phyloP scores from a whole-genome alignment of 2,329 filamentous ascomycete genomes.

The Xylaria sp. region DNA sequence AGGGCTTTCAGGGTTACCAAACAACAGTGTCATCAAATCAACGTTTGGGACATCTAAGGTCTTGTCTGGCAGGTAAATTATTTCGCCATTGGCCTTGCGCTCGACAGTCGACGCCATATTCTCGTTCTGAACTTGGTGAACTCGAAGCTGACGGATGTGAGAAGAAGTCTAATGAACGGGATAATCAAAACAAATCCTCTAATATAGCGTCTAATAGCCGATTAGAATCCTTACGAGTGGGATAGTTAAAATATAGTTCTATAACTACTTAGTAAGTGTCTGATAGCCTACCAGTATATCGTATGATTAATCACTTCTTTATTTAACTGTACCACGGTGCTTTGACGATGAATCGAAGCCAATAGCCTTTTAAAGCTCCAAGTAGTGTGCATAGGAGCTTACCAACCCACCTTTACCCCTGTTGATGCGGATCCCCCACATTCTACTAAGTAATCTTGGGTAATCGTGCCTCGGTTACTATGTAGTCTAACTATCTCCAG shows the following conservation, averaged over 20 bases:
- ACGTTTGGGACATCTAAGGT: constrained; percentile 52
- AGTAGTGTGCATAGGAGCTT: neutral
- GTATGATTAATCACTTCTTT: neutral
- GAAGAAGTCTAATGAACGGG: neutral
- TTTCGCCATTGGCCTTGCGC: constrained; percentile 47
- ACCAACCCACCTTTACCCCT: neutral
- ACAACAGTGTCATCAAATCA: constrained; percentile 58
- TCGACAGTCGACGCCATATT: constrained; percentile 49
- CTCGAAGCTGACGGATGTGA: neutral
- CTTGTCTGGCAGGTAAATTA: constrained; percentile 54
- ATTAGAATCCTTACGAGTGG: no score
- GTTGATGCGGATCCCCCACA: neutral
- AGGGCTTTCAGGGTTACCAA: constrained; percentile 50
- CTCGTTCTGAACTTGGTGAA: neutral
- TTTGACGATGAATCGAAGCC: neutral
- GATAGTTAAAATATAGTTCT: neutral
- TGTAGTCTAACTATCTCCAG: constrained; percentile 2
- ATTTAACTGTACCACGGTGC: neutral
- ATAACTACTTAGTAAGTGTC: neutral
- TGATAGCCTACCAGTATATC: neutral
- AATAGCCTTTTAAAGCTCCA: neutral
- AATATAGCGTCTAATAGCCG: no score
- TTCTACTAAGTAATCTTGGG: neutral
- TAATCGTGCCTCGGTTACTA: neutral
- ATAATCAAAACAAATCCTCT: neutral